These are phyloP conservation scores for Penicillium sumatraense DNA, from an alignment of 2,329 filamentous ascomycete genomes.

Conservation along the genomic window DNA sequence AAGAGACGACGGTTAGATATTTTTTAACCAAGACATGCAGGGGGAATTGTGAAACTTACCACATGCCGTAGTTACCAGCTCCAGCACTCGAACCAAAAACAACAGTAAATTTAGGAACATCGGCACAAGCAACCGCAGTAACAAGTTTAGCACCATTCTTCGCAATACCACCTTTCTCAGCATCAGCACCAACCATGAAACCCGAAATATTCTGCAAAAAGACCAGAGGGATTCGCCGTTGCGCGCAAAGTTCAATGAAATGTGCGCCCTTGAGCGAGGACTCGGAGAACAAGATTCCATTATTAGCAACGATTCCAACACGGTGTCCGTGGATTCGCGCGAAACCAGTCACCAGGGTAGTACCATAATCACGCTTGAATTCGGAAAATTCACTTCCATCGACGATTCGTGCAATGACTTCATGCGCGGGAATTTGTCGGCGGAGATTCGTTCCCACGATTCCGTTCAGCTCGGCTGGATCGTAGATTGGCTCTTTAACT, in stretches of 20 bases:
- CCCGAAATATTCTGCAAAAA: constrained; percentile 97
- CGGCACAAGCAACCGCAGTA: constrained; percentile 88
- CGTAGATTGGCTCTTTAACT: constrained; percentile 78
- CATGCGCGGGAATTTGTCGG: constrained; percentile 81
- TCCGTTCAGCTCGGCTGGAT: constrained; percentile 78
- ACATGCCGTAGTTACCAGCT: constrained; percentile 98
- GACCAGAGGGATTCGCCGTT: constrained; percentile 85
- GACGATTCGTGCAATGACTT: constrained; percentile 90
- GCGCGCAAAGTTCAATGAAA: constrained; percentile 92
- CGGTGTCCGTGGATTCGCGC: constrained; percentile 86
- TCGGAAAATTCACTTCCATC: constrained; percentile 89
- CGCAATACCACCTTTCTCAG: constrained; percentile 92
- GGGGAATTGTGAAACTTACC: constrained; percentile 49
- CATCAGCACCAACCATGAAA: constrained; percentile 96
- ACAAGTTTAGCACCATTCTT: constrained; percentile 98
- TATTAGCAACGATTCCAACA: constrained; percentile 93
- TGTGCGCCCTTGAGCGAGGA: constrained; percentile 92
- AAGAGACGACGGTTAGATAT: constrained; percentile 4
- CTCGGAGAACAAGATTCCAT: constrained; percentile 90
- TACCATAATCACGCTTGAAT: constrained; percentile 91
- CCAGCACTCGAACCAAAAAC: constrained; percentile 93
- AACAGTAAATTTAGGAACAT: constrained; percentile 96
- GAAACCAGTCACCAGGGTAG: constrained; percentile 89
- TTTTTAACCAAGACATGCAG: background rate
- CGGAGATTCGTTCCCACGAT: constrained; percentile 91